Evolutionary conservation across 768 basidiomycete species (phyloP), one percentile per base, ranked within the genome.

Genomic region (Tulasnella sp.): DNA sequence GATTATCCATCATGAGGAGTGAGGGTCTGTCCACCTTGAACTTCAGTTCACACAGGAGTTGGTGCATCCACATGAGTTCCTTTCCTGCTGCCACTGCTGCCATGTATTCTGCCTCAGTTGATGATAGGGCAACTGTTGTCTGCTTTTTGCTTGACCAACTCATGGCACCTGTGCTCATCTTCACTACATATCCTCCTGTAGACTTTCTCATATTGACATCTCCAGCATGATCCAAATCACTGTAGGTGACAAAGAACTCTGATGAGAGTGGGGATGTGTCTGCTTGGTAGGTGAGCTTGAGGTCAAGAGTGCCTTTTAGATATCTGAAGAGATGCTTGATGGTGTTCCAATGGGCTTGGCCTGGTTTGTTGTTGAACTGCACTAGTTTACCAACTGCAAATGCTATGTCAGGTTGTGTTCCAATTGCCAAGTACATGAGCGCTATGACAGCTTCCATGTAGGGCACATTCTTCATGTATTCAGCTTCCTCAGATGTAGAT

Each of bases 181-280:
- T 61, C 62, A 70, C 67, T 11, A 68, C 44, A 52, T 67, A 68
- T 2, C 70, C 69, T 15, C 61, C 63, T 13, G 65, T 67, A 8
- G 68, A 68, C 49, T 38, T 56, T 17, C 64, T 62, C 27, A 65
- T 61, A 30, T 65, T 32, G 23, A 45, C 24, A 27, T 65, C 58
- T 8, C 65, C 65, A n/a, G 65, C 72, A 59, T 60, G 68, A 60
- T 71, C 69, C 0, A 69, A 50, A 54, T 73, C 71, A 2, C 55
- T 51, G 58, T 66, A 68, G 26, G 51, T 52, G 13, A 26, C 15
- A 19, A 63, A 47, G 11, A 50, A 27, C 19, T 50, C 21, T 3
- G 11, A 19, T 4, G 29, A 30, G 4, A 38, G 34, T 32, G 24
- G 51, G 13, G 11, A 21, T 54, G 11, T 29, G 56, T 54, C 17